phyloP scores from a whole-genome alignment of 768 basidiomycete species.

The Amanita polypyramis region DNA sequence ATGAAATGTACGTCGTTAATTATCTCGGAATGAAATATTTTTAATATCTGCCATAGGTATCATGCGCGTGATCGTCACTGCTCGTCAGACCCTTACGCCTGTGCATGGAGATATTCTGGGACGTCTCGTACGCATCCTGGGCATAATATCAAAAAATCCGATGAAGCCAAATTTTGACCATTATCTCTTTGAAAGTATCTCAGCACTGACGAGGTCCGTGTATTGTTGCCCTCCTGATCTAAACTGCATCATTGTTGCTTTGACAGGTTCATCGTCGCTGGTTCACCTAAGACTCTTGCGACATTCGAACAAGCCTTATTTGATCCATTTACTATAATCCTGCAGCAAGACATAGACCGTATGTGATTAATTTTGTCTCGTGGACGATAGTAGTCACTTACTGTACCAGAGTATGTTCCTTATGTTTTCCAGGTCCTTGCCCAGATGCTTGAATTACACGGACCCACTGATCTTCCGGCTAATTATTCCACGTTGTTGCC shows the following conservation, averaged over 20 bases:
- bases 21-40: conserved; percentile 2
- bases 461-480: conserved; percentile 44
- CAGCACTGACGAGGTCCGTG: conserved; percentile 77
- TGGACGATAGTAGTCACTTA: neutral
- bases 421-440: conserved; percentile 96
- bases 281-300: conserved; percentile 52
- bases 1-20: conserved; percentile 77
- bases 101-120: conserved; percentile 53
- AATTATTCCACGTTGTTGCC: conserved; percentile 75
- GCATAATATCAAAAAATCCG: conserved; percentile 88
- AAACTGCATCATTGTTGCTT: neutral
- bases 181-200: conserved; percentile 92
- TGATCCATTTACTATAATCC: conserved; percentile 75
- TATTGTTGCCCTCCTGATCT: neutral
- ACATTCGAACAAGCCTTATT: conserved; percentile 79
- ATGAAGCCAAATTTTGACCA: conserved; percentile 98
- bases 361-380: conserved; percentile 15
- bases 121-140: conserved; percentile 75
- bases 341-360: conserved; percentile 94
- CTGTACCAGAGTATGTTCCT: conserved; percentile 77
- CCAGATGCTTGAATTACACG: conserved; percentile 86
- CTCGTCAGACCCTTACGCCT: conserved; percentile 66
- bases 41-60: conserved; percentile 42
- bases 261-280: conserved; percentile 69
- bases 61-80: conserved; percentile 90